Percentiles rank a stretch among this genome's conserved stretches.
phyloP scores from a whole-genome alignment of 23 red algal species.

The Gracilaria caudata region DNA sequence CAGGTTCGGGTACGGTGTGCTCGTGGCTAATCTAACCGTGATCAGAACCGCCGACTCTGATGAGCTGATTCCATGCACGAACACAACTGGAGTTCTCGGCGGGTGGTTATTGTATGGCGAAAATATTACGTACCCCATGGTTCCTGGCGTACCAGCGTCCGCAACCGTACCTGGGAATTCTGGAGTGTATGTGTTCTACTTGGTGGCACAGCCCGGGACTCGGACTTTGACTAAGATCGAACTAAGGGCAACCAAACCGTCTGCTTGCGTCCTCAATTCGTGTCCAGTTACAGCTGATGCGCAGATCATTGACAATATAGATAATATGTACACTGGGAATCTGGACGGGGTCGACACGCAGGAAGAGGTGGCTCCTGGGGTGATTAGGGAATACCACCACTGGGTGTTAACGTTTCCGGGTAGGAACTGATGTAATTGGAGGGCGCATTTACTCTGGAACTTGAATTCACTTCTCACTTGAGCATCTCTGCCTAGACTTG shows the following conservation, averaged over 20 bases:
- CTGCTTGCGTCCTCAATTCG: not conserved
- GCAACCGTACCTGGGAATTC: not conserved
- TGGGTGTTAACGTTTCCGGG: not conserved
- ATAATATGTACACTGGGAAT: not conserved
- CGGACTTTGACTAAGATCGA: not conserved
- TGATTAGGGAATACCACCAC: not conserved
- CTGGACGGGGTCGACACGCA: not conserved
- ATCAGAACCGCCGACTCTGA: conserved; percentile 9
- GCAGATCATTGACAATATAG: not conserved
- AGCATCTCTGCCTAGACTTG: too few relatives aligned
- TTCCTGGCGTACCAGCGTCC: not conserved
- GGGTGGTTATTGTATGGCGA: conserved; percentile 8
- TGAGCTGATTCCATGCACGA: not conserved
- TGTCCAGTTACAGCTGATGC: not conserved
- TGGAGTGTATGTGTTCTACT: not conserved
- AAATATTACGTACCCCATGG: not conserved
- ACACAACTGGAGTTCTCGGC: not conserved
- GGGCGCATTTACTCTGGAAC: too few relatives aligned
- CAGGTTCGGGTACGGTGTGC: not conserved
- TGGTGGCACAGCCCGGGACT: not conserved
- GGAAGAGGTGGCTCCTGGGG: not conserved
- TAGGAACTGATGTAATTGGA: not conserved
- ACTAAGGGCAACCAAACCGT: not conserved
- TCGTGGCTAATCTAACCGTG: not conserved
- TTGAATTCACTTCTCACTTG: too few relatives aligned